Evolutionary conservation across 768 basidiomycete species (phyloP).

Genomic region (Agrocybe pediades): DNA sequence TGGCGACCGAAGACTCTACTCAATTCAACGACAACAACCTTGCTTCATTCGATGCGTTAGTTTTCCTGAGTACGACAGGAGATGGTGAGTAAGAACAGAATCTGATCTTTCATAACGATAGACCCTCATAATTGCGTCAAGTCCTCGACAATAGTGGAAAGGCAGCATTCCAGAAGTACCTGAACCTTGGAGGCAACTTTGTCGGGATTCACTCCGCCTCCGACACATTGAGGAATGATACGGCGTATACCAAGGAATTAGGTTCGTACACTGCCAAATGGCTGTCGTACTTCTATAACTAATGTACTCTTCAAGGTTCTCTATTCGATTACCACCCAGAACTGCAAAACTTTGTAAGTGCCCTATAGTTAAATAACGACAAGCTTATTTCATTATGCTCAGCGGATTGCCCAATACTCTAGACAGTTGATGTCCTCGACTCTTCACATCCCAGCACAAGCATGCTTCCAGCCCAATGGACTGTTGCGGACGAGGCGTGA

Average conservation of each 20-base stretch:
- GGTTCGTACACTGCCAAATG: conserved; percentile 35
- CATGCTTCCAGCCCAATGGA: conserved; percentile 54
- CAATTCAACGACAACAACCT: conserved; percentile 60
- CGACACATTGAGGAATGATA: conserved; percentile 58
- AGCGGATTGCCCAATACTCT: neutral
- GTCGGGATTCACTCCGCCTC: conserved; percentile 69
- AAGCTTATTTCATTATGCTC: neutral
- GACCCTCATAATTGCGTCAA: conserved; percentile 22
- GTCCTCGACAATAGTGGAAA: conserved; percentile 65
- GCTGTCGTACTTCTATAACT: neutral
- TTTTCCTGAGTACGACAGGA: conserved; percentile 72
- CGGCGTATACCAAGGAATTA: conserved; percentile 58
- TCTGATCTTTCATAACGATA: neutral
- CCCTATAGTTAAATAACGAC: neutral
- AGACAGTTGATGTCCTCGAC: conserved; percentile 64
- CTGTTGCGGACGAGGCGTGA: conserved; percentile 62
- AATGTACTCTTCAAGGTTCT: conserved; percentile 43
- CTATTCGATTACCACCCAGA: conserved; percentile 73
- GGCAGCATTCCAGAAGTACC: conserved; percentile 61
- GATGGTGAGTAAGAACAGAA: conserved; percentile 47
- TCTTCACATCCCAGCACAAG: conserved; percentile 62
- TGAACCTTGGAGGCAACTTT: conserved; percentile 71
- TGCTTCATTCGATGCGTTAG: conserved; percentile 58
- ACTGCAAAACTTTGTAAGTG: conserved; percentile 63
- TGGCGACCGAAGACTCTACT: conserved; percentile 61